phyloP scores from a whole-genome alignment of 2,329 filamentous ascomycete species.

The Onygena corvina region DNA sequence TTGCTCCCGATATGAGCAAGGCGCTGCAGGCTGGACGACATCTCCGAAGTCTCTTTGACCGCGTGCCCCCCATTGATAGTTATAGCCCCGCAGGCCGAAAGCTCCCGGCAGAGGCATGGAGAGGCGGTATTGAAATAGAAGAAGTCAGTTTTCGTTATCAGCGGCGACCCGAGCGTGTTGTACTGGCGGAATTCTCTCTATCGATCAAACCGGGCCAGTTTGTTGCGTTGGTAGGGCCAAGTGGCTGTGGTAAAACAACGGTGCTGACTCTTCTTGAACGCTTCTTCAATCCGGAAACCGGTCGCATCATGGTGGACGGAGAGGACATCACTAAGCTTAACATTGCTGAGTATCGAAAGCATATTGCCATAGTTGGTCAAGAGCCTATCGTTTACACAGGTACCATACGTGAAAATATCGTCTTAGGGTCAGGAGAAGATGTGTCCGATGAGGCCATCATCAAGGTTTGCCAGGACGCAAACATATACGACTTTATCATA shows the following conservation, averaged over 20 bases:
- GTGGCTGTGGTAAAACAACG: slow-evolving; percentile 86
- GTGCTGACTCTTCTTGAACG: slow-evolving; percentile 84
- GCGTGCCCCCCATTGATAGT: slow-evolving; percentile 37
- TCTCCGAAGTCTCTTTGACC: slow-evolving; percentile 68
- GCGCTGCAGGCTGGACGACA: slow-evolving; percentile 68
- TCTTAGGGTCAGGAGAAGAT: slow-evolving; percentile 60
- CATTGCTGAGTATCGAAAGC: slow-evolving; percentile 70
- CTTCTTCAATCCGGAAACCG: slow-evolving; percentile 80
- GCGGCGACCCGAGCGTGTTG: slow-evolving; percentile 77
- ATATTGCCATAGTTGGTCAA: slow-evolving; percentile 78
- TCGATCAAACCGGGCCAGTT: slow-evolving; percentile 38
- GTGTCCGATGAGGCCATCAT: slow-evolving; percentile 61
- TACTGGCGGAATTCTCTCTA: slow-evolving; percentile 65
- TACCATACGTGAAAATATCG: slow-evolving; percentile 77
- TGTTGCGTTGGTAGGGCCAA: slow-evolving; percentile 75
- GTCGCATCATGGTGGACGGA: slow-evolving; percentile 72
- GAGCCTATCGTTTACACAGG: slow-evolving; percentile 91
- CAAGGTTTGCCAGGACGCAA: slow-evolving; percentile 73
- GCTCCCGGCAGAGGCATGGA: slow-evolving; percentile 42
- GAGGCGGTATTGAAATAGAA: slow-evolving; percentile 78
- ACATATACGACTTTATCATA: slow-evolving; percentile 79
- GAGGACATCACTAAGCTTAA: slow-evolving; percentile 70
- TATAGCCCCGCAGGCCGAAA: slow-evolving; percentile 16
- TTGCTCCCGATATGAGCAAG: slow-evolving; percentile 85
- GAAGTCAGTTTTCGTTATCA: slow-evolving; percentile 92